Evolutionary conservation across 768 basidiomycete genomes (phyloP).

Genomic region (Pisolithus sp.): DNA sequence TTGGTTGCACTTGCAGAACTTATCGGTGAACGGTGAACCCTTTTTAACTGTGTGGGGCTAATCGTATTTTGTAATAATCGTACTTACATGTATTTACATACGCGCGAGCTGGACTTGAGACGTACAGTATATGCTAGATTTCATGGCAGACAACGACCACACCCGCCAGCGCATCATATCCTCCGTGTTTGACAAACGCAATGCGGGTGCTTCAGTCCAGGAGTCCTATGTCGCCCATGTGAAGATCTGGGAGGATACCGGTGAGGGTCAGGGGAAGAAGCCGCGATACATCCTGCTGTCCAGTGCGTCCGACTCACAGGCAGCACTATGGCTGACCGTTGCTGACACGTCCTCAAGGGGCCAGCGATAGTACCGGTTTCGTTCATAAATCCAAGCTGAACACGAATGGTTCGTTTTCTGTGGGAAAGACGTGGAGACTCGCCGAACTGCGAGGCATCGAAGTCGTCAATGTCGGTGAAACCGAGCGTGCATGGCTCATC

Average conservation of each 20-base stretch:
- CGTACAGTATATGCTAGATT: too few species aligned
- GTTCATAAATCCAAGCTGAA: conserved; percentile 98
- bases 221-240: conserved; percentile 84
- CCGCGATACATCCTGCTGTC: conserved; percentile 88
- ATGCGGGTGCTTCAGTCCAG: conserved; percentile 54
- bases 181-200: conserved; percentile 76
- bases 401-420: conserved; percentile 88
- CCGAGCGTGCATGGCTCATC: conserved; percentile 2
- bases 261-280: conserved; percentile 68
- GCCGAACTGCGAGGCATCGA: conserved; percentile 77
- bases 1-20: background rate
- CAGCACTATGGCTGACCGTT: background rate
- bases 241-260: conserved; percentile 90
- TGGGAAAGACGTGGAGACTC: conserved; percentile 94
- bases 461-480: conserved; percentile 59
- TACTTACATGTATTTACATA: background rate
- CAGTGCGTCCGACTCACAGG: conserved; percentile 51
- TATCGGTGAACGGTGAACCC: conserved; percentile 4
- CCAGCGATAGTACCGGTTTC: conserved; percentile 55
- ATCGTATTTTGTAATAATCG: background rate
- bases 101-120: background rate
- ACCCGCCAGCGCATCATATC: conserved; percentile 67
- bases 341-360: conserved; percentile 36
- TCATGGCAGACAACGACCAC: conserved; percentile 41
- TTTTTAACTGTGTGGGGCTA: background rate